These are phyloP conservation scores for Fusarium domesticum DNA, from an alignment of 2,329 filamentous ascomycete species.

Conservation along the genomic window DNA sequence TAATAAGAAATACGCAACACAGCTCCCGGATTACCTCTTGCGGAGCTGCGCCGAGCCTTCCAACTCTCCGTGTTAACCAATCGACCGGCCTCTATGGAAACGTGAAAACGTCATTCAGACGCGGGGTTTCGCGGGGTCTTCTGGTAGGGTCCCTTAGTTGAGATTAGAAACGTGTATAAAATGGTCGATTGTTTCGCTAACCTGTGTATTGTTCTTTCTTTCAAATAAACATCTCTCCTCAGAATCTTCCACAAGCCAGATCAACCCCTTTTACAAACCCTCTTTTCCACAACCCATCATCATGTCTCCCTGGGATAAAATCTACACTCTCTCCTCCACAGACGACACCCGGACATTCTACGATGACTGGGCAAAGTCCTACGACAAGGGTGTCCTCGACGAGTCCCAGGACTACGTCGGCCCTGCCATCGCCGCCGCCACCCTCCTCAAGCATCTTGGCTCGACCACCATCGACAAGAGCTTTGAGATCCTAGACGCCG, in stretches of 20 bases:
- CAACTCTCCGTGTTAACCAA: not conserved
- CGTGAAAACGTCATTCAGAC: not conserved
- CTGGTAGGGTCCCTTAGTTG: not conserved
- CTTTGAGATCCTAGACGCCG: constrained; percentile 48
- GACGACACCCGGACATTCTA: constrained; percentile 32
- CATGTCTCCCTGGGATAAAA: constrained; percentile 30
- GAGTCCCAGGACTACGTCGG: constrained; percentile 41
- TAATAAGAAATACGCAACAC: not conserved
- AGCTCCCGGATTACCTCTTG: not conserved
- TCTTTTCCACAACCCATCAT: constrained; percentile 7
- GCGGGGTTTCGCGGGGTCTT: no score
- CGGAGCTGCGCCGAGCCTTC: not conserved
- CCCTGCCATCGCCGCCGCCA: constrained; percentile 37
- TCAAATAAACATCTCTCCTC: not conserved
- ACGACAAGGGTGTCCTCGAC: constrained; percentile 35
- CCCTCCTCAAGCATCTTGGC: constrained; percentile 33
- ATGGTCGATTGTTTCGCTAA: not conserved
- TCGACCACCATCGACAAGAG: constrained; percentile 21
- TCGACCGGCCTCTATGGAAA: not conserved
- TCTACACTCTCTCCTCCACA: constrained; percentile 28
- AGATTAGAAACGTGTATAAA: not conserved
- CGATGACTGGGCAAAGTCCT: constrained; percentile 37
- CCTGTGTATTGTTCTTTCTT: not conserved
- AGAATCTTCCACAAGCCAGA: not conserved
- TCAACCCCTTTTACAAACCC: not conserved